Evolutionary conservation across 2,329 filamentous ascomycete species (phyloP).

Genomic region (Calonectria hawksworthii): DNA sequence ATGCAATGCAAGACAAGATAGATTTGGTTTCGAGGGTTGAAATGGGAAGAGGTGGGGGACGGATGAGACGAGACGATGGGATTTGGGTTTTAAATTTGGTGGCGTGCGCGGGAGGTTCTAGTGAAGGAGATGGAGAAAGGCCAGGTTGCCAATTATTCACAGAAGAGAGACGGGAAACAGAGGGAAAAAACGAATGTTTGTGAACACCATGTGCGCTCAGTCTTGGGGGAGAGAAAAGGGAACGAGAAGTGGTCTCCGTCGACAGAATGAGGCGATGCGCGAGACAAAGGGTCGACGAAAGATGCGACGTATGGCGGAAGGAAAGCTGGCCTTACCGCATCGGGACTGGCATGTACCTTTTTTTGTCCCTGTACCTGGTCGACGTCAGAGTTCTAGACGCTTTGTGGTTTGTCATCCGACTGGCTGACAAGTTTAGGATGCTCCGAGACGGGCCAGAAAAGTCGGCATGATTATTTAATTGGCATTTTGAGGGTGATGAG

Average conservation of each 20-base stretch:
- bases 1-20: conserved; percentile 8
- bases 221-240: background rate
- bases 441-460: background rate
- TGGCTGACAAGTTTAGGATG: background rate
- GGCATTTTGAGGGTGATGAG: background rate
- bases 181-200: background rate
- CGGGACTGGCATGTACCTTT: conserved; percentile 21
- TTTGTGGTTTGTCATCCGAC: conserved; percentile 17
- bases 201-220: background rate
- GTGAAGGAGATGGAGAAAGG: background rate
- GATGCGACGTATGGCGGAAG: conserved; percentile 28
- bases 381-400: conserved; percentile 5
- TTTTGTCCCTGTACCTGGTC: conserved; percentile 7
- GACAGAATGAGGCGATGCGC: conserved; percentile 17
- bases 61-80: background rate
- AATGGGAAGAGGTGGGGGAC: background rate
- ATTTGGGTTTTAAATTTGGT: background rate
- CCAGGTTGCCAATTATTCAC: background rate
- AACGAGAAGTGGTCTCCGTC: background rate
- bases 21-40: background rate
- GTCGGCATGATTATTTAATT: background rate
- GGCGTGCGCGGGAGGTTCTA: background rate
- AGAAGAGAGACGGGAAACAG: background rate
- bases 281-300: conserved; percentile 10
- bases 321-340: conserved; percentile 24